Base-by-base conservation (phyloP, 495 filamentous ascomycete species). In the Penicillium daleae region DNA sequence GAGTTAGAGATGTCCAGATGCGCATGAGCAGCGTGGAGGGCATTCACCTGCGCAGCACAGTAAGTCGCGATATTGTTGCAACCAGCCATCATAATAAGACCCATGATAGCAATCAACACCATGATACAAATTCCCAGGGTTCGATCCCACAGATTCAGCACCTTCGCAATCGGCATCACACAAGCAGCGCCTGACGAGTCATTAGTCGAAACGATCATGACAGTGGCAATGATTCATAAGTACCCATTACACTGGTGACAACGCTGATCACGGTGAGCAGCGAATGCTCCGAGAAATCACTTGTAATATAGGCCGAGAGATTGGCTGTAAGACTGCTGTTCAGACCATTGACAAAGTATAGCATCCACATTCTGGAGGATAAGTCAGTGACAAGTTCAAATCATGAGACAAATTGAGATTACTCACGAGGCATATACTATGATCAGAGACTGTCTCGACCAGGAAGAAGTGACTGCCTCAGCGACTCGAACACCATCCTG, bases 81-180 rank as follows among this genome's bases (percentile, higher is more conserved):
- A 0, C 61, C 67, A 17, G 81, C 82, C 76, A 84, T 82, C 71
- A 84, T 73, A 46, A 84, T 76, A 26, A 83, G 57, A 1, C 80
- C 82, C 26, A 82, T 33, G 2, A 75, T 76, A 27, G 71, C 63
- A 53, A 76, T 65, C 26, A 65, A 52, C 6, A 81, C 60, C 67
- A 75, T 72, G 49, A 83, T 35, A 9, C 70, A 80, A 60, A 87
- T 88, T 39, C 76, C 77, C 33, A 82, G 66, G 67, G 84, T 63
- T 65, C 85, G 69, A 39, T 88, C 89, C 80, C 83, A 90, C 22
- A 88, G 74, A 66, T 90, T 86, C 55, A 90, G 76, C 26, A 90
- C 73, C 71, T 90, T 90, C 44, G 86, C 87, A 37, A 90, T 77
- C 4, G 88, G 82, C 49, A 90, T 88, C 85, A 58, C 79, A 67